Conservation (phyloP, 768 basidiomycete genomes). For the Suillus sp. region DNA sequence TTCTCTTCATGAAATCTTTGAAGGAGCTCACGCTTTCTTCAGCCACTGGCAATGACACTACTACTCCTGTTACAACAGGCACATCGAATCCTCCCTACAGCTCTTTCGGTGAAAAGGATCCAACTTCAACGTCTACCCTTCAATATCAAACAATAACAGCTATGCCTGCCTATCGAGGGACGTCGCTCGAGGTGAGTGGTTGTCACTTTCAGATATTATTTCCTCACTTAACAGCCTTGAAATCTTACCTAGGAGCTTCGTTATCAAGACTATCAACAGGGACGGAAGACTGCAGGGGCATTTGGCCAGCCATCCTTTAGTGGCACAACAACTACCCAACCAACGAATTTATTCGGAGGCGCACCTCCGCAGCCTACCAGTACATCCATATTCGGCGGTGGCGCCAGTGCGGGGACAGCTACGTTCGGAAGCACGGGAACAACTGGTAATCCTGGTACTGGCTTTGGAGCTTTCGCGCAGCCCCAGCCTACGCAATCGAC, state of each 20-base stretch:
- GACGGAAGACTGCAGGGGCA: conserved; percentile 67
- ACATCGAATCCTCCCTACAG: conserved; percentile 66
- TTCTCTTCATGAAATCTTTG: conserved; percentile 10
- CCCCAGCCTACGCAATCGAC: conserved; percentile 43
- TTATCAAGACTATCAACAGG: conserved; percentile 73
- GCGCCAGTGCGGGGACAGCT: conserved; percentile 15
- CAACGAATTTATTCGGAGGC: conserved; percentile 30
- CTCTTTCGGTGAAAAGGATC: conserved; percentile 67
- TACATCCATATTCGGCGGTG: conserved; percentile 34
- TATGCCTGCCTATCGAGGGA: conserved; percentile 76
- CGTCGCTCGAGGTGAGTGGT: conserved; percentile 69
- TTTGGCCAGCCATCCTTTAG: conserved; percentile 53
- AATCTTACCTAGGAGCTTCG: conserved; percentile 60
- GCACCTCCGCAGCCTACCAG: conserved; percentile 29
- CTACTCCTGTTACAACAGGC: conserved; percentile 60
- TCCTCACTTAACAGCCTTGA: not conserved
- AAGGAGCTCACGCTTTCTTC: conserved; percentile 17
- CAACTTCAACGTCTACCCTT: conserved; percentile 43
- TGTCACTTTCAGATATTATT: conserved; percentile 18
- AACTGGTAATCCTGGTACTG: conserved; percentile 28
- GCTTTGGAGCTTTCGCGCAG: conserved; percentile 38
- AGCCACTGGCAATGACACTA: conserved; percentile 37
- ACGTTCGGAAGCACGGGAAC: conserved; percentile 26
- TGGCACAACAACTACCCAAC: conserved; percentile 26
- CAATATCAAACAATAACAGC: conserved; percentile 84